A percentile compares a stretch with the other conserved stretches of the same genome.
Evolutionary conservation across 208 protist genomes (phyloP).

Genomic region (Leptomonas pyrrhocoris): DNA sequence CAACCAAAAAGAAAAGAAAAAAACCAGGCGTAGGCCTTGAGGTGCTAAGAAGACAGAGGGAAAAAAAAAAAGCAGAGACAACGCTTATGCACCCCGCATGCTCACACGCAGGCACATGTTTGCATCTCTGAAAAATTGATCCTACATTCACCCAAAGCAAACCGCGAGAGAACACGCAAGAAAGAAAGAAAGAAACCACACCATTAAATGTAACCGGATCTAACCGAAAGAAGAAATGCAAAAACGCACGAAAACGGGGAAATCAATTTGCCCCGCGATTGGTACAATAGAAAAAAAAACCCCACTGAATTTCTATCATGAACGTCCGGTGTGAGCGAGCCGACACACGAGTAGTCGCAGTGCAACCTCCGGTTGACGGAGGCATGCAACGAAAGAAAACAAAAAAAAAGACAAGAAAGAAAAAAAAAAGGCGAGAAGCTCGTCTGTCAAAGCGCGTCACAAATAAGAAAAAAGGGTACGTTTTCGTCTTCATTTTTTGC

Average conservation of each 20-base stretch:
- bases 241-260: too few relatives aligned
- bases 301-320: background rate
- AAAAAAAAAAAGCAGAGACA: slow-evolving; percentile 3
- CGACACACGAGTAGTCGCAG: background rate
- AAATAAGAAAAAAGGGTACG: background rate
- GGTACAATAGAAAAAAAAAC: background rate
- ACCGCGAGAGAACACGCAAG: too few relatives aligned
- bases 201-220: too few relatives aligned
- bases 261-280: too few relatives aligned
- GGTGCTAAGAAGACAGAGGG: background rate
- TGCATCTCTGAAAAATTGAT: background rate
- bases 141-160: too few relatives aligned
- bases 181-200: too few relatives aligned
- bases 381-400: background rate
- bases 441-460: background rate
- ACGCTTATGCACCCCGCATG: slow-evolving; percentile 4
- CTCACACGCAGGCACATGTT: slow-evolving; percentile 14
- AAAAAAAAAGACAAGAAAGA: background rate
- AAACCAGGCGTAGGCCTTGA: background rate
- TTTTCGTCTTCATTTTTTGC: background rate
- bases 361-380: background rate
- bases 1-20: background rate
- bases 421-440: slow-evolving; percentile 11
- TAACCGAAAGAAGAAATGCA: too few relatives aligned
- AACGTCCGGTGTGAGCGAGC: background rate